Percentiles rank a stretch among this genome's conserved stretches.
phyloP scores from a whole-genome alignment of 768 basidiomycete genomes.

The Boletellus emodensis region DNA sequence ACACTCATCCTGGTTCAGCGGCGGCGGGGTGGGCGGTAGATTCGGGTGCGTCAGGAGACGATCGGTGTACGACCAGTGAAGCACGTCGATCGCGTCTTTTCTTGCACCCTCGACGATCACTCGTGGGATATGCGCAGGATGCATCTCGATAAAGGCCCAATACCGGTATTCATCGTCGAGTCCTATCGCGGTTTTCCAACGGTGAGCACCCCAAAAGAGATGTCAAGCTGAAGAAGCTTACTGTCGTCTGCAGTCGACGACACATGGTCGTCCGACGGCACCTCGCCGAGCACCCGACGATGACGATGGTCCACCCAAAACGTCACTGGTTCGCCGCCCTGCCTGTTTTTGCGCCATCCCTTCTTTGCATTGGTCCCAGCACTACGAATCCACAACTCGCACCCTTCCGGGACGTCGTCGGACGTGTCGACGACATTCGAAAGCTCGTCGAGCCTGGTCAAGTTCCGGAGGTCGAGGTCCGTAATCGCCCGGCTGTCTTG shows the following conservation, averaged over 20 bases:
- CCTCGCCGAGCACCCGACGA: slow-evolving; percentile 47
- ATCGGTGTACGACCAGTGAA: slow-evolving; percentile 83
- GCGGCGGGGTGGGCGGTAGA: slow-evolving; percentile 44
- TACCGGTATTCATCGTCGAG: slow-evolving; percentile 76
- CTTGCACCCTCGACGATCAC: slow-evolving; percentile 52
- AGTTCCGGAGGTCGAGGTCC: slow-evolving; percentile 60
- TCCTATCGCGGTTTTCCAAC: slow-evolving; percentile 36
- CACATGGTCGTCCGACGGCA: slow-evolving; percentile 32
- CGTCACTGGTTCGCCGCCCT: slow-evolving; percentile 34
- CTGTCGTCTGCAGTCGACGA: slow-evolving; percentile 37
- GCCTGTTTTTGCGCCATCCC: slow-evolving; percentile 29
- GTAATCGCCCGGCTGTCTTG: slow-evolving; percentile 59
- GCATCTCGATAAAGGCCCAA: slow-evolving; percentile 76
- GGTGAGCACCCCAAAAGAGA: not conserved
- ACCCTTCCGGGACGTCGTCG: slow-evolving; percentile 37
- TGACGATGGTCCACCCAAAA: slow-evolving; percentile 68
- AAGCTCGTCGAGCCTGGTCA: slow-evolving; percentile 43
- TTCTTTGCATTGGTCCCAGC: slow-evolving; percentile 33
- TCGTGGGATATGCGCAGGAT: slow-evolving; percentile 63
- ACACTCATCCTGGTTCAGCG: slow-evolving; percentile 75
- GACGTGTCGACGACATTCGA: slow-evolving; percentile 31
- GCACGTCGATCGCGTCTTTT: slow-evolving; percentile 66
- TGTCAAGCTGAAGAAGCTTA: slow-evolving; percentile 22
- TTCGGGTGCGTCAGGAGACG: slow-evolving; percentile 61
- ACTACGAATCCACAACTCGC: slow-evolving; percentile 60